phyloP scores from a whole-genome alignment of 2,329 filamentous ascomycete species.

The Trichoderma sp. region DNA sequence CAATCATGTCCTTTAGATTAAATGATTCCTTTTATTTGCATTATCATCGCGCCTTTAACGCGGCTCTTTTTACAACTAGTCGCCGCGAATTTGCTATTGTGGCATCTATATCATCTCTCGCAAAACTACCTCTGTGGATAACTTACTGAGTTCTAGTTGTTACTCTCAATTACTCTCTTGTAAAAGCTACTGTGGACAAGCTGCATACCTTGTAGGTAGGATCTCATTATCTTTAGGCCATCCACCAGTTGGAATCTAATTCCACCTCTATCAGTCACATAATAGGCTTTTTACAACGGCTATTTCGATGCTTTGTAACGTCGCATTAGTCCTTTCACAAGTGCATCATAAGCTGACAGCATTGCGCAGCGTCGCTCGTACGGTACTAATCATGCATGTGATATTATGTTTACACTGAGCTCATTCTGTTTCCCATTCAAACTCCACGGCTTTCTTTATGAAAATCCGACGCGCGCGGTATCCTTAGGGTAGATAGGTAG shows the following conservation, averaged over 20 bases:
- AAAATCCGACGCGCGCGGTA: not conserved
- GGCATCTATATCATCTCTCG: not conserved
- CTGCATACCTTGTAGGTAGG: too few species aligned
- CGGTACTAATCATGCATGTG: not conserved
- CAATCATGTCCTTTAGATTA: not conserved
- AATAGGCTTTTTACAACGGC: not conserved
- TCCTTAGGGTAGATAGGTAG: not conserved
- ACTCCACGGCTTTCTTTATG: not conserved
- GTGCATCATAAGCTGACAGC: not conserved
- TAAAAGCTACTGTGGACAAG: not conserved
- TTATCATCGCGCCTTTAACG: not conserved
- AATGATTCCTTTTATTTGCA: not conserved
- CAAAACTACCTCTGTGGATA: not conserved
- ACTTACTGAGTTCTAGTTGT: not conserved
- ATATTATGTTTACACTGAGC: constrained; percentile 3
- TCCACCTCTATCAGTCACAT: not conserved
- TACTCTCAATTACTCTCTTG: not conserved
- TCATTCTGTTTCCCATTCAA: constrained; percentile 7
- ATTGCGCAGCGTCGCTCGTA: not conserved
- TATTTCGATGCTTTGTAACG: not conserved
- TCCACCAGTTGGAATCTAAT: not conserved
- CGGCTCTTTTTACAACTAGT: too few species aligned
- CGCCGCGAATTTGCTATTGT: not conserved
- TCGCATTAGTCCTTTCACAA: not conserved
- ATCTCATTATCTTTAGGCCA: too few species aligned